Conservation (phyloP, 2,329 filamentous ascomycete genomes). For the Macrophomina tecta region DNA sequence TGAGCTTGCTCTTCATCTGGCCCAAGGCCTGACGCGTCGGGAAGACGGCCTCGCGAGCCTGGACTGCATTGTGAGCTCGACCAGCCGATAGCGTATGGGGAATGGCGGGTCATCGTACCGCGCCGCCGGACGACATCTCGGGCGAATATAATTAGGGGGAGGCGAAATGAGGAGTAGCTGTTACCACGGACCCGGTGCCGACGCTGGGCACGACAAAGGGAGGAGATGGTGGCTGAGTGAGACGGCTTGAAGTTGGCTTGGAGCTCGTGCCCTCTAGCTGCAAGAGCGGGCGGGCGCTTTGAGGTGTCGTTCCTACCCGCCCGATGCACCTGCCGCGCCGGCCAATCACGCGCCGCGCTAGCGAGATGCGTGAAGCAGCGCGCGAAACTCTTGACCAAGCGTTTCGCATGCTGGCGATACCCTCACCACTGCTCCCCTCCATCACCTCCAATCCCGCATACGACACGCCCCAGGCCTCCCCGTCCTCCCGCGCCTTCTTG, state of each 20-base stretch:
- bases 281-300: neutral
- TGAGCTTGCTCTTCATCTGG: slow-evolving; percentile 97
- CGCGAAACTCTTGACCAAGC: slow-evolving; percentile 23
- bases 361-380: slow-evolving; percentile 6
- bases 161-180: slow-evolving; percentile 10
- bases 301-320: slow-evolving; percentile 16
- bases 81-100: slow-evolving; percentile 31
- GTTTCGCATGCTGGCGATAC: slow-evolving; percentile 5
- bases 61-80: slow-evolving; percentile 34
- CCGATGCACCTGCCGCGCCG: neutral
- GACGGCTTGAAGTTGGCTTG: slow-evolving; percentile 20
- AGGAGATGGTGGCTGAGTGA: slow-evolving; percentile 13
- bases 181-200: slow-evolving; percentile 1
- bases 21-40: slow-evolving; percentile 96
- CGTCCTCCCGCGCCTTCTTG: slow-evolving; percentile 31
- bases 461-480: neutral
- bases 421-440: slow-evolving; percentile 3
- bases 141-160: slow-evolving; percentile 21
- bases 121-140: slow-evolving; percentile 59
- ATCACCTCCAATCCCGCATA: slow-evolving; percentile 15
- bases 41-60: slow-evolving; percentile 97
- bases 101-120: slow-evolving; percentile 47
- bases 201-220: slow-evolving; percentile 10
- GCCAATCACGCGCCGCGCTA: slow-evolving; percentile 19
- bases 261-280: slow-evolving; percentile 17